Base-by-base conservation (phyloP, 73 alveolate species). In the Stentor coeruleus region DNA sequence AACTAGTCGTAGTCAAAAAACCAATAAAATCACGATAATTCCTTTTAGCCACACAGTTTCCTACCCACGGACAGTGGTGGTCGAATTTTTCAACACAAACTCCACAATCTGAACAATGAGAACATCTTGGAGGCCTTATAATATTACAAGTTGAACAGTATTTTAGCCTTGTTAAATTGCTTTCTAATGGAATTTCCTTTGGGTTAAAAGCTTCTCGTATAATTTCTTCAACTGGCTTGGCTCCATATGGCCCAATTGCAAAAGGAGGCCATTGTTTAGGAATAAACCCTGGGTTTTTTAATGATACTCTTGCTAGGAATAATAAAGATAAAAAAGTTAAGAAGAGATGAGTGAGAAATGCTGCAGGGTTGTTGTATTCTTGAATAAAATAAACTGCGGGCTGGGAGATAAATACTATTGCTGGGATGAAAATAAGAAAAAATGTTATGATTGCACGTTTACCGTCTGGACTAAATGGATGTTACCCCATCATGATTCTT, bases 61-160 rank as follows among this genome's bases (percentile, higher is more conserved):
- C 94, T 28, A 93, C 91, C 81, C 87, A 93, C 33, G 94, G 94
- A 72, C 97, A 93, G 82, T 93, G 98, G 80, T 96, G 99, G 60
- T 97, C 99, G 77, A 94, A 96, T 72, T 88, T 96, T 35, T 84
- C 84, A 26, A 97, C 98, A 75, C 99, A 97, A 88, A 95, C 95
- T 75, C 96, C 98, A 86, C 99, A 97, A 35, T 74, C 74, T 33
- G 91, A 89, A 76, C 99, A 97, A 85, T 97, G 99, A 39, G 98
- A 96, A 35, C 98, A 88, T 57, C 89, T 89, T 14, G 99, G 98
- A n/a, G 99, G 99, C 58, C 98, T 84, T 73, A 88, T 82, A 0
- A 97, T 94, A 59, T 96, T 76, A 87, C 99, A 97, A 3, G 99
- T 95, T 28, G 49, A 39, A 81, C 99, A 97, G 82, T 87, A 77